Conservation (phyloP, 805 yeast genomes). For the Cyberlindnera amylophila region DNA sequence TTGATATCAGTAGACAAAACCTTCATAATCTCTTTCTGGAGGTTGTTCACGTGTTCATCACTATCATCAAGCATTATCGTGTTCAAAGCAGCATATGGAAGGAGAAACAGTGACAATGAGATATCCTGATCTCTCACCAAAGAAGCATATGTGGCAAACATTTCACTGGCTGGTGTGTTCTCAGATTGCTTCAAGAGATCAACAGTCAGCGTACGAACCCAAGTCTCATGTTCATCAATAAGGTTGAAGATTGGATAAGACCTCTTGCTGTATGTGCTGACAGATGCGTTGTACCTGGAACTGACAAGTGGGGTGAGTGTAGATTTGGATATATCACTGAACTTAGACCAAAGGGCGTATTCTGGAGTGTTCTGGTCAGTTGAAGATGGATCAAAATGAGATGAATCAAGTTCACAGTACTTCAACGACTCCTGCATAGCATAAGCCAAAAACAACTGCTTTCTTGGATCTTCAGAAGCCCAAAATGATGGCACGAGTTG, state of each 20-base stretch:
- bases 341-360: conserved; percentile 51
- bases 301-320: conserved; percentile 71
- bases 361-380: conserved; percentile 28
- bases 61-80: conserved; percentile 48
- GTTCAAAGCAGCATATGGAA: conserved; percentile 74
- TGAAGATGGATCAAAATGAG: conserved; percentile 29
- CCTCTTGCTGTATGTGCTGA: conserved; percentile 41
- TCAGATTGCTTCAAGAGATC: conserved; percentile 50
- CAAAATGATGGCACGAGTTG: conserved; percentile 80
- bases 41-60: conserved; percentile 35
- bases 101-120: conserved; percentile 60
- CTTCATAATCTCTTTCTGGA: conserved; percentile 55
- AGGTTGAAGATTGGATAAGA: conserved; percentile 62
- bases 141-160: conserved; percentile 60
- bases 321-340: conserved; percentile 63
- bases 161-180: conserved; percentile 30
- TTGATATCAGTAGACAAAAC: conserved; percentile 50
- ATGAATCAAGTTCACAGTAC: conserved; percentile 47
- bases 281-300: conserved; percentile 60
- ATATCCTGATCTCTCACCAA: conserved; percentile 68
- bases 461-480: conserved; percentile 84
- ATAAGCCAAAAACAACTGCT: conserved; percentile 79
- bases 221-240: conserved; percentile 53
- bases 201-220: conserved; percentile 70
- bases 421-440: conserved; percentile 85